These are phyloP conservation scores for Chaetomiaceae sp. DNA, from an alignment of 2,329 filamentous ascomycete species.

Conservation along the genomic window DNA sequence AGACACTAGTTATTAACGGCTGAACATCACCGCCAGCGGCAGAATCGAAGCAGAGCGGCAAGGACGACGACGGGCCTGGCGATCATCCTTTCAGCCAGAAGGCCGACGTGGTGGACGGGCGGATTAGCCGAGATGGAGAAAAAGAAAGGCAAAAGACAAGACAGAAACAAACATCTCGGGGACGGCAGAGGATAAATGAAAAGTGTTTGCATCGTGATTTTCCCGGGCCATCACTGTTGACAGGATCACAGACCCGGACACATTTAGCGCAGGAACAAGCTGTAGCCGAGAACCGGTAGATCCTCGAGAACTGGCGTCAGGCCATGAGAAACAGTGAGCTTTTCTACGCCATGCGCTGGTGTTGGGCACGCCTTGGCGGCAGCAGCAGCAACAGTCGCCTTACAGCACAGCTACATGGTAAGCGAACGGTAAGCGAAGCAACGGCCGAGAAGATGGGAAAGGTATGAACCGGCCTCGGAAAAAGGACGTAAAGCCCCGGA, in stretches of 20 bases:
- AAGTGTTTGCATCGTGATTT: conserved; percentile 6
- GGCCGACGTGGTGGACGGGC: conserved; percentile 7
- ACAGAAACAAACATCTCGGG: conserved; percentile 16
- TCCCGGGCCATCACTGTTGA: no score
- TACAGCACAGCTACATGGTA: no score
- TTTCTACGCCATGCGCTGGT: not conserved
- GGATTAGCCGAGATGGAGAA: conserved; percentile 22
- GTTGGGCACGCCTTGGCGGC: not conserved
- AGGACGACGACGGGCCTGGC: conserved; percentile 15
- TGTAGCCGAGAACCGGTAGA: not conserved
- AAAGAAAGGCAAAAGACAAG: conserved; percentile 14
- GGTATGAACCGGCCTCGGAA: not conserved
- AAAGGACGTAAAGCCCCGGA: not conserved
- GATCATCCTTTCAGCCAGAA: conserved; percentile 27
- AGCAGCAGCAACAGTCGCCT: no score
- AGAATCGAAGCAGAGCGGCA: conserved; percentile 15
- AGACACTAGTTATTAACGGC: conserved; percentile 6
- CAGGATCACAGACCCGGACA: no score
- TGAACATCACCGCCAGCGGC: conserved; percentile 17
- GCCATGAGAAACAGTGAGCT: not conserved
- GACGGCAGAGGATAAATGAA: conserved; percentile 5
- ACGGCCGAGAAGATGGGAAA: not conserved
- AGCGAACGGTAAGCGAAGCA: no score
- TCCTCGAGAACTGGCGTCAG: not conserved
- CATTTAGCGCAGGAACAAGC: not conserved